Conservation (phyloP, 1,284 basidiomycete genomes). For the Cronartium ribicola region DNA sequence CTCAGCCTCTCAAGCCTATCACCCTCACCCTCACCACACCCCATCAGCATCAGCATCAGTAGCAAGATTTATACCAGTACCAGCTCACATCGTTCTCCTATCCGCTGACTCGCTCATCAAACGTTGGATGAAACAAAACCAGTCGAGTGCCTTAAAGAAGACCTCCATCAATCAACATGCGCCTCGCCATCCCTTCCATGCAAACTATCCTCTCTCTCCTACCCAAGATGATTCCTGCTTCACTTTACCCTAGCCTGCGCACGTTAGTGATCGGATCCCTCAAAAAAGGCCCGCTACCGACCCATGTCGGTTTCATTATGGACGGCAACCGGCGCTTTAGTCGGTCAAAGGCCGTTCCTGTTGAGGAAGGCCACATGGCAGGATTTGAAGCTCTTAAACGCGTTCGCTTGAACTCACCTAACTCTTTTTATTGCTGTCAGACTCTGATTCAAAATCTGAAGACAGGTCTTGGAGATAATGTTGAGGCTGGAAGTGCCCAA, state of each 20-base stretch:
- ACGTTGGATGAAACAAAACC: too few relatives aligned
- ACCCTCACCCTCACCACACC: too few relatives aligned
- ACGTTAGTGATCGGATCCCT: slow-evolving; percentile 29
- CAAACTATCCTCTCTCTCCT: slow-evolving; percentile 14
- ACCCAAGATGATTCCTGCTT: slow-evolving; percentile 13
- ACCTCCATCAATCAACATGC: too few relatives aligned
- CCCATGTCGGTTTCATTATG: slow-evolving; percentile 94
- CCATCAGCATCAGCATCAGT: too few relatives aligned
- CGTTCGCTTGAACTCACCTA: slow-evolving; percentile 54
- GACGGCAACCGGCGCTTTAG: slow-evolving; percentile 95
- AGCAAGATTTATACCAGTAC: too few relatives aligned
- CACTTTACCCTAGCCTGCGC: slow-evolving; percentile 21
- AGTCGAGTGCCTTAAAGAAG: too few relatives aligned
- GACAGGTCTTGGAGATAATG: slow-evolving; percentile 82
- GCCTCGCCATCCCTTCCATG: slow-evolving; percentile 22
- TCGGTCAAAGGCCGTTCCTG: slow-evolving; percentile 62
- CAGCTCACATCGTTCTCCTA: too few relatives aligned
- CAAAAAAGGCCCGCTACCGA: slow-evolving; percentile 63
- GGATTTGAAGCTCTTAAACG: slow-evolving; percentile 77
- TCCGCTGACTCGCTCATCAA: too few relatives aligned
- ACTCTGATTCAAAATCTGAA: slow-evolving; percentile 38
- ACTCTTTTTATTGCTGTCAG: slow-evolving; percentile 4
- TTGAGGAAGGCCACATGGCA: slow-evolving; percentile 73
- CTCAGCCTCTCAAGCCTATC: too few relatives aligned
- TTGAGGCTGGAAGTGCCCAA: slow-evolving; percentile 69